These are phyloP conservation scores for Globisporangium apiculatum DNA, from an alignment of 352 stramenopile genomes.

Conservation along the genomic window DNA sequence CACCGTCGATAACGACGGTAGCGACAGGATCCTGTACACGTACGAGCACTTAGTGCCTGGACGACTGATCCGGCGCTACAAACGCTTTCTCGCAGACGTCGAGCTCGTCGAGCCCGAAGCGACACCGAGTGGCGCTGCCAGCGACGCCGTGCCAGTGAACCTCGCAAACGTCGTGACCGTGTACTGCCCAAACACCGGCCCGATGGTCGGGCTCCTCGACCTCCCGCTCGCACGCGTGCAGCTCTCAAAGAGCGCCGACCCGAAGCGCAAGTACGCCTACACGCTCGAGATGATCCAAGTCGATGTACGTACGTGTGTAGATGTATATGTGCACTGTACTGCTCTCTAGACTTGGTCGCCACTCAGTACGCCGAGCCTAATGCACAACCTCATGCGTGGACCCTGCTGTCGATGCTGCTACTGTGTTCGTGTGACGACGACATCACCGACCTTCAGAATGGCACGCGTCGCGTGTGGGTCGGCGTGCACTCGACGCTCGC, in stretches of 20 bases:
- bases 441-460: slow-evolving; percentile 32
- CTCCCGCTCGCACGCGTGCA: slow-evolving; percentile 55
- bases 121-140: neutral
- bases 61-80: slow-evolving; percentile 65
- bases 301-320: slow-evolving; percentile 33
- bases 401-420: neutral
- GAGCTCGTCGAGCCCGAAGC: slow-evolving; percentile 24
- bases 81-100: slow-evolving; percentile 77
- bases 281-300: slow-evolving; percentile 83
- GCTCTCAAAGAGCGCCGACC: slow-evolving; percentile 65
- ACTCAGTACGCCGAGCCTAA: too few species aligned
- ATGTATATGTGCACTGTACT: too few species aligned
- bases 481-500: slow-evolving; percentile 70
- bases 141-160: slow-evolving; percentile 1
- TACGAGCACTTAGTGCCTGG: slow-evolving; percentile 54
- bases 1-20: slow-evolving; percentile 7
- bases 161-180: slow-evolving; percentile 43
- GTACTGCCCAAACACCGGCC: slow-evolving; percentile 79
- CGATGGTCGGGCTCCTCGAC: slow-evolving; percentile 76
- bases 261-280: slow-evolving; percentile 80
- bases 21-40: slow-evolving; percentile 27
- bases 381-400: too few species aligned
- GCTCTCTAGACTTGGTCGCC: too few species aligned
- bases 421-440: neutral
- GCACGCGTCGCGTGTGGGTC: slow-evolving; percentile 58